phyloP scores from a whole-genome alignment of 495 filamentous ascomycete species.

The Penicillium desertorum region DNA sequence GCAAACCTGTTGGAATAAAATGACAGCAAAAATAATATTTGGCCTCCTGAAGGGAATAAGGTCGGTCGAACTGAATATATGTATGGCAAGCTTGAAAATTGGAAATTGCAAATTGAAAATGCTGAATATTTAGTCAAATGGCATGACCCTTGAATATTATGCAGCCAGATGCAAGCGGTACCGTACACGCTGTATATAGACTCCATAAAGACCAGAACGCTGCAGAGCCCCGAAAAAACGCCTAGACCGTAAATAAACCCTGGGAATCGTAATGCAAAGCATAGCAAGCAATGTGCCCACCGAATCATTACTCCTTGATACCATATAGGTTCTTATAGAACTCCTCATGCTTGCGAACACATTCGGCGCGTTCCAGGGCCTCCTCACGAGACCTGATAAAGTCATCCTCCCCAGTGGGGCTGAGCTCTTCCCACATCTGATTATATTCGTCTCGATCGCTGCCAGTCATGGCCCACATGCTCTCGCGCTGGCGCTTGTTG shows the following conservation, averaged over 20 bases:
- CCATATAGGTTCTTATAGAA: conserved; percentile 9
- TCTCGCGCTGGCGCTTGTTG: conserved; percentile 86
- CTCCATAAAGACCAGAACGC: background rate
- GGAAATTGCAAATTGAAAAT: background rate
- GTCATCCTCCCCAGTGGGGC: conserved; percentile 83
- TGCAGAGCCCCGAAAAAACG: background rate
- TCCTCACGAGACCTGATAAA: conserved; percentile 71
- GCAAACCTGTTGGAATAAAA: background rate
- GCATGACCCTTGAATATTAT: background rate
- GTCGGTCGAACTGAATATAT: background rate
- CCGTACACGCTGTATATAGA: background rate
- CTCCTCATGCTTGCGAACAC: conserved; percentile 10
- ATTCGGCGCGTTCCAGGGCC: conserved; percentile 52
- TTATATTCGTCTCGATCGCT: conserved; percentile 62
- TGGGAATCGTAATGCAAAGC: conserved; percentile 1
- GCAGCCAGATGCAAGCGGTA: background rate
- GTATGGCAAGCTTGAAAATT: background rate
- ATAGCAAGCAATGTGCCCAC: background rate
- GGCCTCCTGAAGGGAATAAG: background rate
- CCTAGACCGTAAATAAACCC: background rate
- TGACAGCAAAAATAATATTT: background rate
- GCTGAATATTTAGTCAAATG: background rate
- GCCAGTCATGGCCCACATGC: conserved; percentile 78
- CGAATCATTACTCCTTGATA: background rate
- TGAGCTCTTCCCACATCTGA: conserved; percentile 74